phyloP scores from a whole-genome alignment of 352 stramenopile species.

The Phytophthora brassicae region DNA sequence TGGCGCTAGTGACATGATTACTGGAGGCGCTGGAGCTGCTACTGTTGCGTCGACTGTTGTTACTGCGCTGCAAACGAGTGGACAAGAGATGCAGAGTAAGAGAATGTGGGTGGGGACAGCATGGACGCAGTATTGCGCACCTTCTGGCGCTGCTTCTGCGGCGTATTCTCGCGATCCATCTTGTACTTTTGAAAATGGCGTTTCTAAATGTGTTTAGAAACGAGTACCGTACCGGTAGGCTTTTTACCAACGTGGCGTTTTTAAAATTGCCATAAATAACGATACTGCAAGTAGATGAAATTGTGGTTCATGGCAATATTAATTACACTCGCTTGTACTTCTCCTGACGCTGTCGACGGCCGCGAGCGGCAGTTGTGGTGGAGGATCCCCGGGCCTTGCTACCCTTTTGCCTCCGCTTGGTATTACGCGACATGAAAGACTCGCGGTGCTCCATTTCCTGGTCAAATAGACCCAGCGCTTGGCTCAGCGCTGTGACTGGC shows the following conservation, averaged over 20 bases:
- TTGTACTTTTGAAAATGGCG: background rate
- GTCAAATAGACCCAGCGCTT: slow-evolving; percentile 66
- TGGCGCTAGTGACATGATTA: slow-evolving; percentile 5
- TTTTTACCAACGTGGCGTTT: background rate
- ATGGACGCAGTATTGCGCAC: slow-evolving; percentile 22
- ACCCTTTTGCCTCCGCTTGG: slow-evolving; percentile 50
- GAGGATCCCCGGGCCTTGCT: slow-evolving; percentile 37
- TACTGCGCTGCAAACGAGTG: slow-evolving; percentile 29
- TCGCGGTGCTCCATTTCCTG: slow-evolving; percentile 44
- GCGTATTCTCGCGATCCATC: slow-evolving; percentile 77
- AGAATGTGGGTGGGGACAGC: background rate
- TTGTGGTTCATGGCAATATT: background rate
- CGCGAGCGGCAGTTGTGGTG: slow-evolving; percentile 29
- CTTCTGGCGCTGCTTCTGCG: slow-evolving; percentile 79
- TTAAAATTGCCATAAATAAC: slow-evolving; percentile 1
- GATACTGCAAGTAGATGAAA: slow-evolving; percentile 9
- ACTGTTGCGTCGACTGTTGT: slow-evolving; percentile 16
- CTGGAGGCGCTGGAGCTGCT: background rate
- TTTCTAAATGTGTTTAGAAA: background rate
- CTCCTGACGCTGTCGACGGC: slow-evolving; percentile 56
- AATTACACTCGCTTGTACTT: slow-evolving; percentile 66
- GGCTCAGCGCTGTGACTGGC: slow-evolving; percentile 50
- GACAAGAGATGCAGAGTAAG: slow-evolving; percentile 1
- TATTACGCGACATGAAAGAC: slow-evolving; percentile 40
- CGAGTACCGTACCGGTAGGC: no score